These are phyloP conservation scores for Acer yangbiense DNA, from an alignment of 345 rosid genomes.

Conservation along the genomic window DNA sequence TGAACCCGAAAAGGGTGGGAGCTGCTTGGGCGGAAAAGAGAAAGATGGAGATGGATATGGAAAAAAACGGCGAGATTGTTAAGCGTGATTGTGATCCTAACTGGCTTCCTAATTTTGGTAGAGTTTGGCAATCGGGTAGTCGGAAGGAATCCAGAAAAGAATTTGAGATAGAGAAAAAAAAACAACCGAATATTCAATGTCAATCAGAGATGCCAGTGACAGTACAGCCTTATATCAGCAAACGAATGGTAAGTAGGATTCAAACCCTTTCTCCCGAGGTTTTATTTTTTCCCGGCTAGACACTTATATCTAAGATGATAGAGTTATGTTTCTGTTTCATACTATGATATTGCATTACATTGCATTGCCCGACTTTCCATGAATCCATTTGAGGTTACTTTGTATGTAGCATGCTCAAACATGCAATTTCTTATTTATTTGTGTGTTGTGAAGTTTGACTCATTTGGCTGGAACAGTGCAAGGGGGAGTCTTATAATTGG, in stretches of 20 bases:
- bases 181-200: conserved; percentile 47
- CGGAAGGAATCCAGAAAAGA: conserved; percentile 89
- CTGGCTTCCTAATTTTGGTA: conserved; percentile 97
- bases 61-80: conserved; percentile 65
- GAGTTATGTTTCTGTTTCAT: neutral
- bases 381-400: neutral
- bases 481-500: neutral
- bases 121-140: conserved; percentile 96
- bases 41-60: conserved; percentile 86
- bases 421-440: neutral
- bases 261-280: neutral
- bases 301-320: neutral
- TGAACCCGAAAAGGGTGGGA: conserved; percentile 89
- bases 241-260: conserved; percentile 59
- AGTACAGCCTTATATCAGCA: conserved; percentile 74
- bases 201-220: conserved; percentile 46
- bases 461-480: neutral
- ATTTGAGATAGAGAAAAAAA: conserved; percentile 72
- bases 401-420: neutral
- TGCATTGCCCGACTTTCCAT: neutral
- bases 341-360: neutral
- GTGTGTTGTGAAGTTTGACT: neutral
- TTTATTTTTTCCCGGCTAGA: neutral
- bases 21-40: conserved; percentile 97
- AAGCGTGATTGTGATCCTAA: conserved; percentile 47